A percentile compares a stretch with the other conserved stretches of the same genome.
Evolutionary conservation across 1,284 basidiomycete genomes (phyloP).

Genomic region (Schizophyllum amplum): DNA sequence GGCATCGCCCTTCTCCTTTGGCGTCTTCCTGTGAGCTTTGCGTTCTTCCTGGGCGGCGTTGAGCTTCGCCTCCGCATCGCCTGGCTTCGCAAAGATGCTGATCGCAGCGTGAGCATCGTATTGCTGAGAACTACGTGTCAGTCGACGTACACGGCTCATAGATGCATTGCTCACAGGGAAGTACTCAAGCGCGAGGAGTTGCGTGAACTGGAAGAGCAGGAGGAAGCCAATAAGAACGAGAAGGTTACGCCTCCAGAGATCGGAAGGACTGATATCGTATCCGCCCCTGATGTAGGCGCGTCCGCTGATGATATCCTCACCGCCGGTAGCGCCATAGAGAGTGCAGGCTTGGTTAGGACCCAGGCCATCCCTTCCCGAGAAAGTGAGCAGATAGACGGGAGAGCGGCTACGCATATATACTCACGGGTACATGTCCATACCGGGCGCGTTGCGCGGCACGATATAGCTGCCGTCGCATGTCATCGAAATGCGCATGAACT

Average conservation of each 20-base stretch:
- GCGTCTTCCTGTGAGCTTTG: not conserved
- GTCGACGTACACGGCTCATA: too few relatives aligned
- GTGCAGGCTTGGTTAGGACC: constrained; percentile 67
- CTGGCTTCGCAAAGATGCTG: not conserved
- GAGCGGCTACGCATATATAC: constrained; percentile 19
- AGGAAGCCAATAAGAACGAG: constrained; percentile 10
- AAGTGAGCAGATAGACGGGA: constrained; percentile 1
- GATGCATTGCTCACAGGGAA: constrained; percentile 54
- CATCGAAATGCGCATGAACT: constrained; percentile 64
- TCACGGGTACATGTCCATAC: constrained; percentile 59
- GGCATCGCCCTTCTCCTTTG: constrained; percentile 12
- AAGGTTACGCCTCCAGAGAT: constrained; percentile 49
- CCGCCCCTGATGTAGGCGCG: constrained; percentile 51
- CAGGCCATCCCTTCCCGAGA: constrained; percentile 29
- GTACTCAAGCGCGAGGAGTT: constrained; percentile 37
- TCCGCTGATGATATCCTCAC: constrained; percentile 41
- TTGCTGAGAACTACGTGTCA: too few relatives aligned
- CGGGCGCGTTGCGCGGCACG: constrained; percentile 62
- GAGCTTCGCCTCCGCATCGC: constrained; percentile 17
- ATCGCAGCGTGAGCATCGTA: not conserved
- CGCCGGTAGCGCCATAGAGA: constrained; percentile 47
- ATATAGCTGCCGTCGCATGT: constrained; percentile 63
- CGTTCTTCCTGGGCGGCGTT: constrained; percentile 9
- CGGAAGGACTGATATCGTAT: constrained; percentile 39
- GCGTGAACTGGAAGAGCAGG: constrained; percentile 10